A percentile compares a stretch with the other conserved stretches of the same genome.
Evolutionary conservation across 106 monocot species (phyloP).

Genomic region (Apostasia shenzhenica): DNA sequence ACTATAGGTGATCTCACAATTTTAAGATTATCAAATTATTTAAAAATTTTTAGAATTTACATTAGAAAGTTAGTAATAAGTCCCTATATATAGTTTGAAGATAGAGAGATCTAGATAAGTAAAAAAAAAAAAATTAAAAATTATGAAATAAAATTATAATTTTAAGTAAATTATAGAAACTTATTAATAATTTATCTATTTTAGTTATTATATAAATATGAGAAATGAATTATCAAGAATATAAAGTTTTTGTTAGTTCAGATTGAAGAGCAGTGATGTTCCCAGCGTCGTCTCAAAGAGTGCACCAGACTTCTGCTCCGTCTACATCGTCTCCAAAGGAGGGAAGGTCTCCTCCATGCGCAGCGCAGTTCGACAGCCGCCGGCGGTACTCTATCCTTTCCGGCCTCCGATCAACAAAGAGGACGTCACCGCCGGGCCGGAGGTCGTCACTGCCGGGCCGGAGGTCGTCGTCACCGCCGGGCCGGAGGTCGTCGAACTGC

Average conservation of each 20-base stretch:
- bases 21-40: too few relatives aligned
- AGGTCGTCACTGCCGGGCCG: neutral
- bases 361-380: constrained; percentile 45
- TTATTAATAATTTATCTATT: too few relatives aligned
- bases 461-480: neutral
- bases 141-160: too few relatives aligned
- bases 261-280: constrained; percentile 43
- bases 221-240: too few relatives aligned
- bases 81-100: too few relatives aligned
- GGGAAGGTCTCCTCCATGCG: constrained; percentile 45
- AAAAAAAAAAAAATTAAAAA: too few relatives aligned
- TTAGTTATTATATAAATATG: too few relatives aligned
- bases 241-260: neutral
- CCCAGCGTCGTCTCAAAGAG: constrained; percentile 27
- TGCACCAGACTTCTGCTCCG: constrained; percentile 79
- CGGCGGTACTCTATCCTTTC: constrained; percentile 30
- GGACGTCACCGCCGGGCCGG: neutral
- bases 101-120: too few relatives aligned
- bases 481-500: neutral
- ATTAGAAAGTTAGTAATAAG: too few relatives aligned
- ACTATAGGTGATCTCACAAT: too few relatives aligned
- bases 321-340: constrained; percentile 53
- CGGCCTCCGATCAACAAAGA: constrained; percentile 29
- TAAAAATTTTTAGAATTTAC: too few relatives aligned
- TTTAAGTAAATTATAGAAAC: too few relatives aligned